Evolutionary conservation across 106 monocot species (phyloP).

Genomic region (Vanilla planifolia): DNA sequence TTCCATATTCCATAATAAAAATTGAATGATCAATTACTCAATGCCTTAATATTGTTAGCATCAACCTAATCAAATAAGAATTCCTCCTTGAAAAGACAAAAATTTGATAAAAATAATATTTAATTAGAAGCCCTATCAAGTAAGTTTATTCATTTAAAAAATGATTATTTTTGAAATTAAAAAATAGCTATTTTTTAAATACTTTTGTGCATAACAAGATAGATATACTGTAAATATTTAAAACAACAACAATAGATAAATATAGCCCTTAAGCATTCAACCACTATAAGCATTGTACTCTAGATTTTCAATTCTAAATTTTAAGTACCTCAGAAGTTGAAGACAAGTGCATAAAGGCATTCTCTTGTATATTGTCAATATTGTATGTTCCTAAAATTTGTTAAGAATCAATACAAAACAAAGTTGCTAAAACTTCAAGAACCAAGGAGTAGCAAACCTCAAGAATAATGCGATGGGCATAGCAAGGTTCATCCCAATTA

Average conservation of each 20-base stretch:
- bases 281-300: background rate
- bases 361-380: conserved; percentile 70
- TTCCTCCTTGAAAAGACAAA: no score
- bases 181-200: no score
- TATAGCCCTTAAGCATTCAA: background rate
- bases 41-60: no score
- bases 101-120: no score
- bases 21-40: no score
- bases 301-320: background rate
- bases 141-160: no score
- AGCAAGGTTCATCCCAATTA: conserved; percentile 97
- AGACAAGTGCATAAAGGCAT: conserved; percentile 47
- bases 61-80: no score
- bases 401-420: conserved; percentile 12
- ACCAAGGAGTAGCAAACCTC: conserved; percentile 41
- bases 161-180: no score
- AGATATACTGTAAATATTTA: no score
- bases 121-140: no score
- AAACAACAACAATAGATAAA: background rate
- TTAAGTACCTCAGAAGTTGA: conserved; percentile 66
- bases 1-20: no score
- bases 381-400: conserved; percentile 59
- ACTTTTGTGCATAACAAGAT: no score
- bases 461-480: conserved; percentile 84
- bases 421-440: background rate